These are phyloP conservation scores for Helicostylum pulchrum DNA, from an alignment of 192 early-diverging fungal genomes.

Conservation along the genomic window DNA sequence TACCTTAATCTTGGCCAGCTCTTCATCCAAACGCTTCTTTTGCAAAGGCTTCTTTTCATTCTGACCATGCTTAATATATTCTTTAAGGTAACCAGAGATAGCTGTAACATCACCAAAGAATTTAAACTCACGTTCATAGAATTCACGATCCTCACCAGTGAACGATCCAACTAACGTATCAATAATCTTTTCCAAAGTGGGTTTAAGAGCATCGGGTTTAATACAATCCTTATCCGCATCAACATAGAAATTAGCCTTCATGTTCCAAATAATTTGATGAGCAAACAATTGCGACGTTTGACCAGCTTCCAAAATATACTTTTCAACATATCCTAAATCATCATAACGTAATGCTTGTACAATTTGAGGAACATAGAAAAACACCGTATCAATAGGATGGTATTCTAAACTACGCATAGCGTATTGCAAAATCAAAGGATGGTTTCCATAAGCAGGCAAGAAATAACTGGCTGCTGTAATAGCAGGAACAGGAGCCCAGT, in stretches of 20 bases:
- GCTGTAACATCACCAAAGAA: constrained; percentile 96
- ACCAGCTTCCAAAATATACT: constrained; percentile 91
- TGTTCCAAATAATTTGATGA: constrained; percentile 99
- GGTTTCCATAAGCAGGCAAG: constrained; percentile 63
- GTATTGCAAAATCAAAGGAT: constrained; percentile 95
- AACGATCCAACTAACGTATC: constrained; percentile 71
- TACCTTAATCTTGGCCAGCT: constrained; percentile 90
- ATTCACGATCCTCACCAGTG: constrained; percentile 83
- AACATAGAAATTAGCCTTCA: constrained; percentile 97
- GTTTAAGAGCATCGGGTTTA: constrained; percentile 83
- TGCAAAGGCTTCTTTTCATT: constrained; percentile 72
- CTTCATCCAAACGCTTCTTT: constrained; percentile 96
- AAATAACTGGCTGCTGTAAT: constrained; percentile 83
- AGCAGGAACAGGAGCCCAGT: constrained; percentile 88
- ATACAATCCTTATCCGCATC: constrained; percentile 50
- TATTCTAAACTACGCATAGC: constrained; percentile 86
- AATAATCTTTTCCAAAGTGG: constrained; percentile 85
- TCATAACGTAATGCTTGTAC: constrained; percentile 94
- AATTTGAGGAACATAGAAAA: constrained; percentile 98
- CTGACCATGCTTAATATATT: constrained; percentile 85
- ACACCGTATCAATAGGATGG: constrained; percentile 90
- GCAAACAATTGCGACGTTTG: constrained; percentile 95
- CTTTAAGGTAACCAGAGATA: constrained; percentile 97
- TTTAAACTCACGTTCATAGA: constrained; percentile 94
- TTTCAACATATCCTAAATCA: constrained; percentile 87